Percentiles rank a stretch among this genome's conserved stretches.
Conservation (phyloP, 1,284 basidiomycete species). For the Rhodotorula sp. region DNA sequence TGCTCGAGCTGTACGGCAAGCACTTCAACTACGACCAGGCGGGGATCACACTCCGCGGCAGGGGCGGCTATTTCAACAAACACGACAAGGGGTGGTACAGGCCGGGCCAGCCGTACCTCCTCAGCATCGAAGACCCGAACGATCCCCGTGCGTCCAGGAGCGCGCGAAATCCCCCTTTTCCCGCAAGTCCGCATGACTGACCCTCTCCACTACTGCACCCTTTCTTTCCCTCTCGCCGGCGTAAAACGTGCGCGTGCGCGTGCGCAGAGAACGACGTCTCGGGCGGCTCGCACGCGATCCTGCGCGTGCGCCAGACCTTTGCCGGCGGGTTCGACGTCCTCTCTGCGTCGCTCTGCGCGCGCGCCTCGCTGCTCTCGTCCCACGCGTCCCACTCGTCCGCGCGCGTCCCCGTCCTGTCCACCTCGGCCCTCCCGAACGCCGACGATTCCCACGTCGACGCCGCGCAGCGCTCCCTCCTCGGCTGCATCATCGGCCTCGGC, state of each 20-base stretch:
- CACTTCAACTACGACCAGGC: conserved; percentile 88
- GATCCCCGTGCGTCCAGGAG: conserved; percentile 76
- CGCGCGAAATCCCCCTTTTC: not conserved
- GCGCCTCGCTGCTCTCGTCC: conserved; percentile 43
- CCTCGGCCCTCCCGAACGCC: conserved; percentile 25
- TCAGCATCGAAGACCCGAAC: conserved; percentile 94
- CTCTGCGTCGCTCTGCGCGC: conserved; percentile 65
- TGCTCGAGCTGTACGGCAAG: conserved; percentile 92
- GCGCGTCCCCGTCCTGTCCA: not conserved
- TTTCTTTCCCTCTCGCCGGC: too few relatives aligned
- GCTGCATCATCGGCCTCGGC: conserved; percentile 38
- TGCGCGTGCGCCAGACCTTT: conserved; percentile 76
- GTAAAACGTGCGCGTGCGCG: too few relatives aligned
- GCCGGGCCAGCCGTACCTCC: conserved; percentile 61
- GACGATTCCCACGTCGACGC: conserved; percentile 24
- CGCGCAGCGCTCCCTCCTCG: conserved; percentile 28
- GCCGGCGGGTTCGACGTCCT: conserved; percentile 85
- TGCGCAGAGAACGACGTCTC: conserved; percentile 93
- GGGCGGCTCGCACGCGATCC: conserved; percentile 79
- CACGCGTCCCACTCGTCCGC: conserved; percentile 9
- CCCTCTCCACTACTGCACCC: conserved; percentile 13
- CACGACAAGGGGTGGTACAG: conserved; percentile 74
- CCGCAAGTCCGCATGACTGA: not conserved
- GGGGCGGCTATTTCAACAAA: conserved; percentile 84
- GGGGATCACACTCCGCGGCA: conserved; percentile 82